phyloP scores from a whole-genome alignment of 768 basidiomycete genomes.

The Russula sp. region DNA sequence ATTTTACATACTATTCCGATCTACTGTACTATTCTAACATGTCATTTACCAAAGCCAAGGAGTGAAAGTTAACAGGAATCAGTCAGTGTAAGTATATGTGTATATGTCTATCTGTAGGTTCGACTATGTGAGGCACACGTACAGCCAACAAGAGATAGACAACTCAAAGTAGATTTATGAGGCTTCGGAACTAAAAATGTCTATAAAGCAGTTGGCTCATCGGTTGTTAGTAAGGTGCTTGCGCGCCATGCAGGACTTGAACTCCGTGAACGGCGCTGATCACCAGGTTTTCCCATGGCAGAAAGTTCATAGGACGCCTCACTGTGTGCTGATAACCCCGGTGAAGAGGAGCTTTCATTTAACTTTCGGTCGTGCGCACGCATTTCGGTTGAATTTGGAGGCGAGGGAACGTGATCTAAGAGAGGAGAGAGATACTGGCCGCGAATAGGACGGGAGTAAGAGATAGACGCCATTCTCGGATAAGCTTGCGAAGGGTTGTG shows the following conservation, averaged over 20 bases:
- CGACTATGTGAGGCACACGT: neutral
- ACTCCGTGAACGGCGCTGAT: slow-evolving; percentile 4
- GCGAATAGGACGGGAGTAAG: slow-evolving; percentile 29
- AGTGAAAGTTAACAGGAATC: neutral
- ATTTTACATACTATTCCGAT: neutral
- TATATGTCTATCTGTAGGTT: neutral
- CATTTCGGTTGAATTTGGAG: slow-evolving; percentile 42
- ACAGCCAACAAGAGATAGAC: neutral
- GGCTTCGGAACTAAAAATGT: neutral
- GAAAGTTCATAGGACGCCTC: slow-evolving; percentile 27
- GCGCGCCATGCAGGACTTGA: slow-evolving; percentile 23
- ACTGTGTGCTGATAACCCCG: slow-evolving; percentile 19
- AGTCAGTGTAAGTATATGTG: neutral
- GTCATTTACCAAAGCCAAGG: neutral
- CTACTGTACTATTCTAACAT: slow-evolving; percentile 6
- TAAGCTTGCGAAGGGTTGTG: slow-evolving; percentile 35
- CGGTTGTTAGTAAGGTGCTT: slow-evolving; percentile 26
- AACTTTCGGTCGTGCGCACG: slow-evolving; percentile 35
- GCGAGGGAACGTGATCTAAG: slow-evolving; percentile 42
- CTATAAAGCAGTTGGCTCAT: slow-evolving; percentile 19
- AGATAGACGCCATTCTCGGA: slow-evolving; percentile 27
- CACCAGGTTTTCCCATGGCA: slow-evolving; percentile 17
- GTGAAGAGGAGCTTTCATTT: neutral
- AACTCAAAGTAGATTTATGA: slow-evolving; percentile 11
- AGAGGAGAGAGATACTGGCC: slow-evolving; percentile 40